A percentile compares a stretch with the other conserved stretches of the same genome.
These are phyloP conservation scores for Mortierella sp. DNA, from an alignment of 371 early-diverging fungal genomes.

Conservation along the genomic window DNA sequence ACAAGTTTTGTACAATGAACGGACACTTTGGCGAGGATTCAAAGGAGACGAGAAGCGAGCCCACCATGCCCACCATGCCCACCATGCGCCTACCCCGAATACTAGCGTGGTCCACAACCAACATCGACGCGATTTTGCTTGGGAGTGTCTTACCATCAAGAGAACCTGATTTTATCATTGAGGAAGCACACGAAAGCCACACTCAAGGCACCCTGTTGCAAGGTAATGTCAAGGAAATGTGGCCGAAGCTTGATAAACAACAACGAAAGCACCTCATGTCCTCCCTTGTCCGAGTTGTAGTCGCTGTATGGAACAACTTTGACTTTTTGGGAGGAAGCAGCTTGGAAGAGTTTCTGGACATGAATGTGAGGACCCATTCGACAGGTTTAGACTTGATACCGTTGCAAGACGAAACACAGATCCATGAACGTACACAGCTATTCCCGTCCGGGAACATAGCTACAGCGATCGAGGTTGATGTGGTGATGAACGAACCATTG, in stretches of 20 bases:
- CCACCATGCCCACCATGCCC: too few species aligned
- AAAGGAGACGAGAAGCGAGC: background rate
- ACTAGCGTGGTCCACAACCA: constrained; percentile 1
- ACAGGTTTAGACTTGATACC: too few species aligned
- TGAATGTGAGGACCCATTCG: too few species aligned
- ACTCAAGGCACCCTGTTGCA: background rate
- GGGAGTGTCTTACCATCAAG: background rate
- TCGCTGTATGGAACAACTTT: constrained; percentile 25
- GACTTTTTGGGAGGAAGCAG: constrained; percentile 15
- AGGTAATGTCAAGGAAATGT: constrained; percentile 10
- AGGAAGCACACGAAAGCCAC: background rate
- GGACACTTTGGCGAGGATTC: background rate
- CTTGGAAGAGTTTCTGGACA: too few species aligned
- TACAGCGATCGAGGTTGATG: too few species aligned
- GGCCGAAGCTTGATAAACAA: constrained; percentile 6
- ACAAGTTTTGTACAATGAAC: background rate
- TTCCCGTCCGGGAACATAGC: too few species aligned
- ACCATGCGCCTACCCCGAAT: constrained; percentile 13
- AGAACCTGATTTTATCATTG: constrained; percentile 17
- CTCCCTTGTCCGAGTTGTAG: constrained; percentile 6
- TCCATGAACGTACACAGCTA: background rate
- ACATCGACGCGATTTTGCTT: background rate
- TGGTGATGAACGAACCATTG: background rate
- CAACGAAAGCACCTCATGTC: constrained; percentile 9
- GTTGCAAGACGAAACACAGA: background rate